phyloP scores from a whole-genome alignment of 1,139 yeast genomes.

The Lodderomyces metapsilosis region DNA sequence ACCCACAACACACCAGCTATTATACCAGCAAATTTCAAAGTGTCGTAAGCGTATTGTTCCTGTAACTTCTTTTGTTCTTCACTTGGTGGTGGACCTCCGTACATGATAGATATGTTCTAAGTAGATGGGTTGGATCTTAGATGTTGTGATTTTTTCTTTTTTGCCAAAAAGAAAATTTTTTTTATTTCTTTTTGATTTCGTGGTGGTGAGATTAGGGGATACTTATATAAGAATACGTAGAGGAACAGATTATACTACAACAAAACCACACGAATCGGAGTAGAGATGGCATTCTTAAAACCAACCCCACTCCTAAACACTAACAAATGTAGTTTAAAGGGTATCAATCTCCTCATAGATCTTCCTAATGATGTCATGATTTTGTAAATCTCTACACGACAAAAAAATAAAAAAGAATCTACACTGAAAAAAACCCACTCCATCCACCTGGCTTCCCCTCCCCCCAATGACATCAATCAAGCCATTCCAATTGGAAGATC shows the following conservation, averaged over 20 bases:
- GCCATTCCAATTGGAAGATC: constrained; percentile 85
- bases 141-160: neutral
- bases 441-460: no score
- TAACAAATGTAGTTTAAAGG: no score
- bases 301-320: no score
- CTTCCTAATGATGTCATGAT: neutral
- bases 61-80: constrained; percentile 79
- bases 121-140: neutral
- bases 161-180: neutral
- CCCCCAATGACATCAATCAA: constrained; percentile 67
- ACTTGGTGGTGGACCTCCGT: constrained; percentile 72
- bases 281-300: no score
- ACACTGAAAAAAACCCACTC: neutral
- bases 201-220: no score
- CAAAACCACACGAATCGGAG: no score
- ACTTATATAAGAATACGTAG: no score
- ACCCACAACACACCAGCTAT: constrained; percentile 81
- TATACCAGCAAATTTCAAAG: constrained; percentile 65
- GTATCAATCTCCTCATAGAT: no score
- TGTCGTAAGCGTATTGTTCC: constrained; percentile 65
- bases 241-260: no score
- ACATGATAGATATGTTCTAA: constrained; percentile 45
- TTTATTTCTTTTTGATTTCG: no score
- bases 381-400: neutral
- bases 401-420: neutral